Evolutionary conservation across 2,329 filamentous ascomycete genomes (phyloP).

Genomic region (Ambrosiella cleistominuta): DNA sequence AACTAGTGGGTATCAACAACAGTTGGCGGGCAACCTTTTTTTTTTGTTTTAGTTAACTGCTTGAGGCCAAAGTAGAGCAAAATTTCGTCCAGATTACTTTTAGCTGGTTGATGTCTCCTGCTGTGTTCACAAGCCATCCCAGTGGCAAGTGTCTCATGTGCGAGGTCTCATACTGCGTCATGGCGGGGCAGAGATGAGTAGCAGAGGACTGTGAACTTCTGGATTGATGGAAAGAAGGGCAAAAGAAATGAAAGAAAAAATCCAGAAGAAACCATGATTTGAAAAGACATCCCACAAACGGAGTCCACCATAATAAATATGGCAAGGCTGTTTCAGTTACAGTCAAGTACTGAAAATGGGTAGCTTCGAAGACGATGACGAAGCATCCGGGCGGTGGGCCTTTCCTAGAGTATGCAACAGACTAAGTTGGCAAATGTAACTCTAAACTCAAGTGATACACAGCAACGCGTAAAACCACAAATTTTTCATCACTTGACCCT

Average conservation of each 20-base stretch:
- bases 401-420: too few relatives aligned
- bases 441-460: too few relatives aligned
- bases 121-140: neutral
- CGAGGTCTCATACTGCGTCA: neutral
- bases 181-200: neutral
- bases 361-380: too few relatives aligned
- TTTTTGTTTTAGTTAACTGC: neutral
- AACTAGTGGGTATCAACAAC: neutral
- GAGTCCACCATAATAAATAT: neutral
- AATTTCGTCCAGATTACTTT: neutral
- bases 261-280: neutral
- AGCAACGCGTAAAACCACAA: too few relatives aligned
- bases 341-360: neutral
- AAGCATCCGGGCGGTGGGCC: too few relatives aligned
- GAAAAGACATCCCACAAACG: neutral
- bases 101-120: neutral
- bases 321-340: neutral
- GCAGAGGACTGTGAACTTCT: neutral
- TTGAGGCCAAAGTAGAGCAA: neutral
- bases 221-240: neutral
- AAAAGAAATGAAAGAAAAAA: neutral
- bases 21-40: neutral
- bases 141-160: neutral
- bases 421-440: too few relatives aligned
- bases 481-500: too few relatives aligned